These are phyloP conservation scores for Coemansia sp. DNA, from an alignment of 192 early-diverging fungal species.

Conservation along the genomic window DNA sequence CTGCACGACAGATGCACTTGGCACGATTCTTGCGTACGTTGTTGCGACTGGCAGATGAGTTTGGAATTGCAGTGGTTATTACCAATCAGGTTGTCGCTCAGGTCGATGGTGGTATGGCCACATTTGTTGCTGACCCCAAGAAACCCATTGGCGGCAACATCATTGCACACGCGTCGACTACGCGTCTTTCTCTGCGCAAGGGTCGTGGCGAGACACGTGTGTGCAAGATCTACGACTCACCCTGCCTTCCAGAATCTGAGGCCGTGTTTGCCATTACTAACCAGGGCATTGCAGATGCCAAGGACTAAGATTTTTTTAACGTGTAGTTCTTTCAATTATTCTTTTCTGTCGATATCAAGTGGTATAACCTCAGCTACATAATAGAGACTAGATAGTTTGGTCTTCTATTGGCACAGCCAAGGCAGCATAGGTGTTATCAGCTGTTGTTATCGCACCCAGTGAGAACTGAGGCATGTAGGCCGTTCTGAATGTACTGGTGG, in stretches of 20 bases:
- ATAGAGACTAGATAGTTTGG: too few relatives aligned
- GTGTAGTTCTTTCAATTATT: constrained; percentile 5
- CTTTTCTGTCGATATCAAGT: neutral
- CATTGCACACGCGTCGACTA: constrained; percentile 97
- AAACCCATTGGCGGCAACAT: constrained; percentile 99
- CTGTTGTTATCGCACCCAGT: constrained; percentile 12
- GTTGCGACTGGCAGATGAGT: constrained; percentile 91
- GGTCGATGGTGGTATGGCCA: constrained; percentile 83
- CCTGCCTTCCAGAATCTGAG: constrained; percentile 89
- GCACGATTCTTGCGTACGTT: constrained; percentile 86
- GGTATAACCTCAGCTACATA: neutral
- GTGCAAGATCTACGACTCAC: constrained; percentile 97
- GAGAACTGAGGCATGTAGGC: constrained; percentile 53
- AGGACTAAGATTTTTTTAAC: constrained; percentile 56
- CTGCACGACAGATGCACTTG: constrained; percentile 92
- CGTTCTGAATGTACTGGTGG: constrained; percentile 10
- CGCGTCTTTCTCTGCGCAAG: constrained; percentile 88
- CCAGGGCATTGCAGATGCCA: constrained; percentile 87
- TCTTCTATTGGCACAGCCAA: constrained; percentile 30
- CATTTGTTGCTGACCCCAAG: constrained; percentile 88
- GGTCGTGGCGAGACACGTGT: constrained; percentile 87
- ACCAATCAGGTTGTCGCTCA: constrained; percentile 98
- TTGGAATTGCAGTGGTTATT: constrained; percentile 95
- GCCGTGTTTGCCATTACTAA: constrained; percentile 86
- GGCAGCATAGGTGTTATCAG: constrained; percentile 5